These are phyloP conservation scores for Herpetomonas samuelpessoai DNA, from an alignment of 208 protist species.

Conservation along the genomic window DNA sequence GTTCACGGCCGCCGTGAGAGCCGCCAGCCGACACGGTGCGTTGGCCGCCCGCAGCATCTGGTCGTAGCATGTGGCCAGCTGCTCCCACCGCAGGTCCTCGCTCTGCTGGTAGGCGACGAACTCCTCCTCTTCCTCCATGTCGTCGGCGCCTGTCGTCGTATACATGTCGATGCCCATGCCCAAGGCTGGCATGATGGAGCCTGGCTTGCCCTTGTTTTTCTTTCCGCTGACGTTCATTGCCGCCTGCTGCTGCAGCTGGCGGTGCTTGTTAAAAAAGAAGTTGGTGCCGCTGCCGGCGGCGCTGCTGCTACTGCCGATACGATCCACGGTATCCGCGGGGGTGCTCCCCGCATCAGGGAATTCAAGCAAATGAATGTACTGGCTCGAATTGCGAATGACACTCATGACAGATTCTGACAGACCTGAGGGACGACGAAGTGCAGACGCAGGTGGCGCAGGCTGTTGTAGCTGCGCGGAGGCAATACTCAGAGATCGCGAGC, in stretches of 20 bases:
- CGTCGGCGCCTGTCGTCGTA: constrained; percentile 2
- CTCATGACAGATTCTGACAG: not conserved
- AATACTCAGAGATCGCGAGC: too few relatives aligned
- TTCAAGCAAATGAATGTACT: too few relatives aligned
- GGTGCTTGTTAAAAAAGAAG: not conserved
- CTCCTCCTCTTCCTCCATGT: constrained; percentile 30
- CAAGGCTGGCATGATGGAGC: constrained; percentile 7
- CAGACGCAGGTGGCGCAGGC: too few relatives aligned
- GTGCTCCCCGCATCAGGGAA: not conserved
- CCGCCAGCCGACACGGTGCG: constrained; percentile 16
- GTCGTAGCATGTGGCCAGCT: constrained; percentile 63
- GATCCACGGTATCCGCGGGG: not conserved
- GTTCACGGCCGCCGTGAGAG: constrained; percentile 32
- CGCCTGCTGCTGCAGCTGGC: not conserved
- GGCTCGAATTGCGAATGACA: not conserved
- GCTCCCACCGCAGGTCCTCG: constrained; percentile 59
- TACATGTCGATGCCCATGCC: constrained; percentile 9
- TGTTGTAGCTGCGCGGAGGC: too few relatives aligned
- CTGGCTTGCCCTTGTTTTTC: too few relatives aligned
- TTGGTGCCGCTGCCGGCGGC: not conserved
- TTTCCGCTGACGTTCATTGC: not conserved
- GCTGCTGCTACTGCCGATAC: too few relatives aligned
- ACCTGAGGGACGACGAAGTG: not conserved
- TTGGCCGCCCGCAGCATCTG: constrained; percentile 44
- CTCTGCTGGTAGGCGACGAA: constrained; percentile 31